phyloP scores from a whole-genome alignment of 192 early-diverging fungal genomes.

The Geranomyces michiganensis region DNA sequence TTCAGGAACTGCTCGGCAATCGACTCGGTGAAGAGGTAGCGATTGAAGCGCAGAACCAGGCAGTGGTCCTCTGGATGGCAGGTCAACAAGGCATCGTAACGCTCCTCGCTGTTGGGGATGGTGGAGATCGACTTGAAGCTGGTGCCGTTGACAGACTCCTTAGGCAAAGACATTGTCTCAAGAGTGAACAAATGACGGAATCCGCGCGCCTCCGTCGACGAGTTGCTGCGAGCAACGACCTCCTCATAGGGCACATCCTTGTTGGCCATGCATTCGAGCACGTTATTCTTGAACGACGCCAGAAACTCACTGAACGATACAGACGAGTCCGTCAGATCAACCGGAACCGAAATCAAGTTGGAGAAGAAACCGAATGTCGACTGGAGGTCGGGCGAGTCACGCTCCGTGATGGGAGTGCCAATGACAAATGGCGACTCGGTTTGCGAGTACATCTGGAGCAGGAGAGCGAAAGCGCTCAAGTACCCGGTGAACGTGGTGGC shows the following conservation, averaged over 20 bases:
- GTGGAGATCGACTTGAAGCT: conserved; percentile 2
- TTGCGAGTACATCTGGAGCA: neutral
- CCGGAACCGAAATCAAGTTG: neutral
- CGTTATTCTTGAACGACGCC: neutral
- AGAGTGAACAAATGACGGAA: conserved; percentile 13
- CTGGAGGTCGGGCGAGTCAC: neutral
- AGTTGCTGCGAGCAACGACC: neutral
- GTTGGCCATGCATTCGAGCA: neutral
- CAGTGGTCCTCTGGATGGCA: neutral
- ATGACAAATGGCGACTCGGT: neutral
- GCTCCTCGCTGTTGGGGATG: conserved; percentile 21
- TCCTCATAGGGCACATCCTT: conserved; percentile 19
- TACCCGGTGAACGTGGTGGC: neutral
- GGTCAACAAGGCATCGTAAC: conserved; percentile 8
- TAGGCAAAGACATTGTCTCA: neutral
- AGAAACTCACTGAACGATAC: neutral
- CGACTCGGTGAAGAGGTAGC: conserved; percentile 18
- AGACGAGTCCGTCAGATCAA: neutral
- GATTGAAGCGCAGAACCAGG: conserved; percentile 11
- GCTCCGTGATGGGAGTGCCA: conserved; percentile 1
- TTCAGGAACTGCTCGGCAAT: conserved; percentile 10
- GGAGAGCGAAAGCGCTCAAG: neutral
- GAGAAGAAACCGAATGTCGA: conserved; percentile 7
- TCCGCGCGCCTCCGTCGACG: neutral
- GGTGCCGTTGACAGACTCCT: neutral